phyloP scores from a whole-genome alignment of 495 filamentous ascomycete species.

The Lasiosphaeria hispida region DNA sequence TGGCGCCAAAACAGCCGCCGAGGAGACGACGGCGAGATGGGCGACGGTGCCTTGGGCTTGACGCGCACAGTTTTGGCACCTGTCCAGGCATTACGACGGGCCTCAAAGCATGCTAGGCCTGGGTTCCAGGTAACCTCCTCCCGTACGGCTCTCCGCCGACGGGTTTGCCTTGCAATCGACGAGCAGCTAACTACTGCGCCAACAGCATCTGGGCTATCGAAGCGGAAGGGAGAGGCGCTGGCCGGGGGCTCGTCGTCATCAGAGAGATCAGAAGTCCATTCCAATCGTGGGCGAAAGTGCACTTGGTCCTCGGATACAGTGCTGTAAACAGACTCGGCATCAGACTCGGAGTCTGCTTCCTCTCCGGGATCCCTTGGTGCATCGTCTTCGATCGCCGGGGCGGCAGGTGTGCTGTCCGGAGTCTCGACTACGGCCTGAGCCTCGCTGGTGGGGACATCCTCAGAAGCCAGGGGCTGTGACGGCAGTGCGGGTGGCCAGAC shows the following conservation, averaged over 20 bases:
- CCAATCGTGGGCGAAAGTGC: slow-evolving; percentile 40
- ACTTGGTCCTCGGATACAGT: slow-evolving; percentile 44
- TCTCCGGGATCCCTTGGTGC: slow-evolving; percentile 26
- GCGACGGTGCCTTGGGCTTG: slow-evolving; percentile 31
- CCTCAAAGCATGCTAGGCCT: slow-evolving; percentile 72
- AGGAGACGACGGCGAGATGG: slow-evolving; percentile 31
- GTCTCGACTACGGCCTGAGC: neutral
- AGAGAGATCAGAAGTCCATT: slow-evolving; percentile 50
- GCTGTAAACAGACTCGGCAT: slow-evolving; percentile 45
- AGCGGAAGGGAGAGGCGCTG: slow-evolving; percentile 53
- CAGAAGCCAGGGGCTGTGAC: neutral
- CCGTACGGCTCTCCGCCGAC: slow-evolving; percentile 59
- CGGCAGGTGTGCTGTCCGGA: neutral
- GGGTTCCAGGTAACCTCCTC: slow-evolving; percentile 83
- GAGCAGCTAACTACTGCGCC: slow-evolving; percentile 42
- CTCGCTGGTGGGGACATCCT: neutral
- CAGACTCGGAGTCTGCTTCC: slow-evolving; percentile 37
- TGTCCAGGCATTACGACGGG: slow-evolving; percentile 81
- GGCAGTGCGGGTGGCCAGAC: slow-evolving; percentile 34
- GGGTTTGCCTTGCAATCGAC: slow-evolving; percentile 49
- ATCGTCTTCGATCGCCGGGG: slow-evolving; percentile 13
- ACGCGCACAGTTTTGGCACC: slow-evolving; percentile 59
- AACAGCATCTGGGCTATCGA: slow-evolving; percentile 62
- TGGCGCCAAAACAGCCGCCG: slow-evolving; percentile 31
- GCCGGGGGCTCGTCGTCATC: slow-evolving; percentile 34